Conservation (phyloP, 1,284 basidiomycete species). For the Xerocomus nothofagi region DNA sequence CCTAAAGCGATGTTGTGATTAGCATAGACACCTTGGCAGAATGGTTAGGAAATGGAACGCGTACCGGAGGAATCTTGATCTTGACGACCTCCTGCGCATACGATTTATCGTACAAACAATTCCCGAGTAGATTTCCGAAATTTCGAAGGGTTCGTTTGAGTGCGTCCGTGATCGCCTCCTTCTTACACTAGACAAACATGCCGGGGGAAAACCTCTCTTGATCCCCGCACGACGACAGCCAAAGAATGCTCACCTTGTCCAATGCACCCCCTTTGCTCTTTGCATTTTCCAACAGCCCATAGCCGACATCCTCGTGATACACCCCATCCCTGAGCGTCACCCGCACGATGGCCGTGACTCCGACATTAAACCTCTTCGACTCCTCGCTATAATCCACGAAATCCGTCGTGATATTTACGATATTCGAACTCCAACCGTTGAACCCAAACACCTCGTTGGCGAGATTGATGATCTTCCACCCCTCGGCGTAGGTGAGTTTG, state of each 20-base stretch:
- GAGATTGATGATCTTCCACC: conserved; percentile 95
- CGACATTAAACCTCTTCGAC: conserved; percentile 66
- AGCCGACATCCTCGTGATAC: conserved; percentile 93
- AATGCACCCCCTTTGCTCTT: conserved; percentile 84
- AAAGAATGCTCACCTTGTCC: conserved; percentile 73
- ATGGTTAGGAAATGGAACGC: conserved; percentile 33
- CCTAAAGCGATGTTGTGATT: conserved; percentile 39
- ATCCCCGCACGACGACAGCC: not conserved
- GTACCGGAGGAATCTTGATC: conserved; percentile 78
- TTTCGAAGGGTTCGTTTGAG: conserved; percentile 88
- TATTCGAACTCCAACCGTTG: conserved; percentile 93
- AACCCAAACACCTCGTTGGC: conserved; percentile 99
- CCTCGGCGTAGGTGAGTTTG: conserved; percentile 94
- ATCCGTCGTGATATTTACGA: conserved; percentile 77
- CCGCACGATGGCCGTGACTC: conserved; percentile 83
- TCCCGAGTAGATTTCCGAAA: conserved; percentile 94
- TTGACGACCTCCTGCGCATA: conserved; percentile 85
- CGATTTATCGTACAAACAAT: conserved; percentile 93
- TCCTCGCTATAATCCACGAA: conserved; percentile 73
- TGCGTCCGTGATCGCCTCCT: conserved; percentile 95
- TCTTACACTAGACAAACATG: conserved; percentile 73
- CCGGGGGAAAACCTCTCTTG: not conserved
- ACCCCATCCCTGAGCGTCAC: conserved; percentile 88
- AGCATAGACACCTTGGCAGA: not conserved
- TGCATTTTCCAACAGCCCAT: conserved; percentile 83